A percentile compares a stretch with the other conserved stretches of the same genome.
Evolutionary conservation across 192 early-diverging fungal species (phyloP).

Genomic region (Spinellus fusiger): DNA sequence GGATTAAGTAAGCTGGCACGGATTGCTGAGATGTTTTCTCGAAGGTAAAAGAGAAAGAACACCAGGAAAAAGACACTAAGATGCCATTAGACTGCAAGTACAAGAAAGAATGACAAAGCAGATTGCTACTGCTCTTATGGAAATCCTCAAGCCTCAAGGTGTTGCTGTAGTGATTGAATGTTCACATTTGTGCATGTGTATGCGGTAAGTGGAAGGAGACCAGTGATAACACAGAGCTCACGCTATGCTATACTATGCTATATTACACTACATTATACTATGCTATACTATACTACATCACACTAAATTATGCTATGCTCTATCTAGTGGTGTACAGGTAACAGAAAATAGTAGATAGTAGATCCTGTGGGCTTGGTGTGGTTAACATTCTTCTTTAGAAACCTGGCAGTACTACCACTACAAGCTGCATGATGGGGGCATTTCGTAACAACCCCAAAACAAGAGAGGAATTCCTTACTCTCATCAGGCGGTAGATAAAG

Average conservation of each 20-base stretch:
- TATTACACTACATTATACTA: no score
- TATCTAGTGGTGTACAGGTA: slow-evolving; percentile 5
- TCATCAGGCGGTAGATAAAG: slow-evolving; percentile 44
- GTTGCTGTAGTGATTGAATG: slow-evolving; percentile 98
- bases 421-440: slow-evolving; percentile 90
- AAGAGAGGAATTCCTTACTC: slow-evolving; percentile 91
- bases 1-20: slow-evolving; percentile 96
- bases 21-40: slow-evolving; percentile 96
- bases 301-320: background rate
- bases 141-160: slow-evolving; percentile 89
- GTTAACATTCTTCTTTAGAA: slow-evolving; percentile 58
- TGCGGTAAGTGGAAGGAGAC: slow-evolving; percentile 7
- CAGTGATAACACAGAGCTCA: no score
- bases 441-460: slow-evolving; percentile 90
- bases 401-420: slow-evolving; percentile 91
- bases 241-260: no score
- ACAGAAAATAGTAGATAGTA: background rate
- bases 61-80: background rate
- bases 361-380: background rate
- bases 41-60: slow-evolving; percentile 32
- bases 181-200: slow-evolving; percentile 50
- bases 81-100: slow-evolving; percentile 69
- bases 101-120: slow-evolving; percentile 99
- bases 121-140: slow-evolving; percentile 84
- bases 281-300: no score